A percentile compares a stretch with the other conserved stretches of the same genome.
phyloP scores from a whole-genome alignment of 495 filamentous ascomycete species.

The Ramalina intermedia region DNA sequence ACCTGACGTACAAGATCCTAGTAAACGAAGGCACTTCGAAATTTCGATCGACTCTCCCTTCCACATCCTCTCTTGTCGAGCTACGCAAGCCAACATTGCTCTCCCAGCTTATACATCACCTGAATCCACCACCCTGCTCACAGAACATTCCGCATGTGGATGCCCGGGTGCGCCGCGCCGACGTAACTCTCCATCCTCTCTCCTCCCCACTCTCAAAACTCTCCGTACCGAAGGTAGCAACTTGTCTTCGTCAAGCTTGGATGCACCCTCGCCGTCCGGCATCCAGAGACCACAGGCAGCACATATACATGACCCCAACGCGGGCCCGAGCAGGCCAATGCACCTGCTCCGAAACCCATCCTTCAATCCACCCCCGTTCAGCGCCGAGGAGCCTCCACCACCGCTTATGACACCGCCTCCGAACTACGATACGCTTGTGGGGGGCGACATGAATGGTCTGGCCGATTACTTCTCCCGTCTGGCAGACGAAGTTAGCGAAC shows the following conservation, averaged over 20 bases:
- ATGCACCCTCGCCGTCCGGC: constrained; percentile 20
- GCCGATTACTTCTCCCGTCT: constrained; percentile 81
- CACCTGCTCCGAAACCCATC: constrained; percentile 81
- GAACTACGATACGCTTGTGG: constrained; percentile 69
- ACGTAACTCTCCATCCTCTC: constrained; percentile 27
- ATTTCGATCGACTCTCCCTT: constrained; percentile 98
- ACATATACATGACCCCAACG: constrained; percentile 32
- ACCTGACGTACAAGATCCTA: constrained; percentile 63
- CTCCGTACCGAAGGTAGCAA: constrained; percentile 20
- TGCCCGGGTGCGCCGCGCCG: constrained; percentile 52
- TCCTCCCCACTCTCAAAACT: constrained; percentile 25
- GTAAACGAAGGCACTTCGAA: constrained; percentile 84
- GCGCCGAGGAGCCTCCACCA: constrained; percentile 76
- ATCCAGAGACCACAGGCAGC: constrained; percentile 33
- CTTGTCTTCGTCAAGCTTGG: constrained; percentile 8
- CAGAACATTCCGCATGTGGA: constrained; percentile 51
- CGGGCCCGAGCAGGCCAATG: constrained; percentile 48
- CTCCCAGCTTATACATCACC: constrained; percentile 71
- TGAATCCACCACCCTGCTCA: constrained; percentile 32
- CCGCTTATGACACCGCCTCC: constrained; percentile 75
- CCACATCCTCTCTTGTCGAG: constrained; percentile 86
- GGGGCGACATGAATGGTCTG: constrained; percentile 58
- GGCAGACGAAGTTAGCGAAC: constrained; percentile 40
- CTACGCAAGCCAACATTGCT: constrained; percentile 78
- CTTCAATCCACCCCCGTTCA: constrained; percentile 82